These are phyloP conservation scores for Penicillium diatomitis DNA, from an alignment of 495 filamentous ascomycete species.

Conservation along the genomic window DNA sequence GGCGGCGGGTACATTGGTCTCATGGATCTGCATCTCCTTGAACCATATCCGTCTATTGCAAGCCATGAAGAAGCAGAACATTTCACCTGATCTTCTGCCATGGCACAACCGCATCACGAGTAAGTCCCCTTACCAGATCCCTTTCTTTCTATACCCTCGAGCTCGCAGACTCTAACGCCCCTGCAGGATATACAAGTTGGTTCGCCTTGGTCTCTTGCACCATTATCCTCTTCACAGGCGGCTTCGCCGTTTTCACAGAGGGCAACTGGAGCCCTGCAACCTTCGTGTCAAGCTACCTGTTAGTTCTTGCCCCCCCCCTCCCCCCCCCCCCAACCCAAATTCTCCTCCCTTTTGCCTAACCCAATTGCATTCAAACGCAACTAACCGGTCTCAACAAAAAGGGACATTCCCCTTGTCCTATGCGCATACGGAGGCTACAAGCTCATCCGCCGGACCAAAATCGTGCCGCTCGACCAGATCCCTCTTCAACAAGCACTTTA, in stretches of 20 bases:
- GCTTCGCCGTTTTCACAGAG: slow-evolving; percentile 50
- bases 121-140: not conserved
- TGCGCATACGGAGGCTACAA: slow-evolving; percentile 35
- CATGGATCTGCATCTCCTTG: slow-evolving; percentile 45
- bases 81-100: slow-evolving; percentile 36
- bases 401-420: slow-evolving; percentile 37
- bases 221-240: slow-evolving; percentile 48
- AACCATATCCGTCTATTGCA: slow-evolving; percentile 50
- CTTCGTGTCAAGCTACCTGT: slow-evolving; percentile 33
- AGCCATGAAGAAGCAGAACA: slow-evolving; percentile 40
- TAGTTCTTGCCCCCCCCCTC: not conserved
- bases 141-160: not conserved
- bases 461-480: slow-evolving; percentile 23
- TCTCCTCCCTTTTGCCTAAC: too few species aligned
- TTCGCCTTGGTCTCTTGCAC: slow-evolving; percentile 40
- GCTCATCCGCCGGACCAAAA: slow-evolving; percentile 26
- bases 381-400: not conserved
- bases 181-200: slow-evolving; percentile 42
- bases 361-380: not conserved
- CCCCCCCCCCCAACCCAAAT: not conserved
- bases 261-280: slow-evolving; percentile 25
- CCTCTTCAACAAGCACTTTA: slow-evolving; percentile 23
- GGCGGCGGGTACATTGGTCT: slow-evolving; percentile 45
- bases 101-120: slow-evolving; percentile 37
- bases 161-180: too few species aligned